These are phyloP conservation scores for Hymenotorrendiella dingleyae DNA, from an alignment of 2,329 filamentous ascomycete genomes.

Conservation along the genomic window DNA sequence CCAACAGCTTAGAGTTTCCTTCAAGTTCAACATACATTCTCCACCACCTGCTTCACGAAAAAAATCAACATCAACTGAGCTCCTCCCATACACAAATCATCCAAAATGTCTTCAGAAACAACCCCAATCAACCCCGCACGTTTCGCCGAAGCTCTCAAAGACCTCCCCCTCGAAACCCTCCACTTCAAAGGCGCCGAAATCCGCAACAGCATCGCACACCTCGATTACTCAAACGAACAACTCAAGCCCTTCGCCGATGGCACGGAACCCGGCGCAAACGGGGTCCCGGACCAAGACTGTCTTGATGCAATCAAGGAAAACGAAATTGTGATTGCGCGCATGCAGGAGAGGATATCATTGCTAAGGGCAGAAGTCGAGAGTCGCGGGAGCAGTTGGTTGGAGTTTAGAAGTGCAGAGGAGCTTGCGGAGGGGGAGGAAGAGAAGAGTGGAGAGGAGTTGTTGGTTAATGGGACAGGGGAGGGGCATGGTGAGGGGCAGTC, in stretches of 20 bases:
- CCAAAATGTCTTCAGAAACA: constrained; percentile 55
- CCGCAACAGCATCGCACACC: constrained; percentile 67
- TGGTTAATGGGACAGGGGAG: constrained; percentile 20
- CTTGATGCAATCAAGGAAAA: constrained; percentile 70
- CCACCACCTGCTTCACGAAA: too few relatives aligned
- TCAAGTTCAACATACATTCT: background rate
- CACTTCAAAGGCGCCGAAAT: constrained; percentile 72
- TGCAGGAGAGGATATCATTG: constrained; percentile 59
- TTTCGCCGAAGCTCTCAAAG: constrained; percentile 62
- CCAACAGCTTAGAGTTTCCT: background rate
- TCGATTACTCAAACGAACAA: constrained; percentile 68
- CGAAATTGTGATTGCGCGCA: constrained; percentile 59
- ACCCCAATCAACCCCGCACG: constrained; percentile 54
- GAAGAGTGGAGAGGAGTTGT: constrained; percentile 32
- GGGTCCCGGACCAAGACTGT: constrained; percentile 61
- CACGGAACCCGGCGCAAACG: constrained; percentile 16
- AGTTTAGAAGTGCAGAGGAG: constrained; percentile 47
- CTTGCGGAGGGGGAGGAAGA: constrained; percentile 31
- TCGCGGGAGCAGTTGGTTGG: constrained; percentile 50
- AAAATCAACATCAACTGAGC: background rate
- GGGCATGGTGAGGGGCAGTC: constrained; percentile 17
- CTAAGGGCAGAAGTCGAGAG: constrained; percentile 56
- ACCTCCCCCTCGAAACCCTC: constrained; percentile 57
- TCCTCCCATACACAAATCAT: constrained; percentile 24
- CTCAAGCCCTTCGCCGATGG: constrained; percentile 60